A percentile compares a stretch with the other conserved stretches of the same genome.
These are phyloP conservation scores for Penicillium subrubescens DNA, from an alignment of 495 filamentous ascomycete species.

Conservation along the genomic window DNA sequence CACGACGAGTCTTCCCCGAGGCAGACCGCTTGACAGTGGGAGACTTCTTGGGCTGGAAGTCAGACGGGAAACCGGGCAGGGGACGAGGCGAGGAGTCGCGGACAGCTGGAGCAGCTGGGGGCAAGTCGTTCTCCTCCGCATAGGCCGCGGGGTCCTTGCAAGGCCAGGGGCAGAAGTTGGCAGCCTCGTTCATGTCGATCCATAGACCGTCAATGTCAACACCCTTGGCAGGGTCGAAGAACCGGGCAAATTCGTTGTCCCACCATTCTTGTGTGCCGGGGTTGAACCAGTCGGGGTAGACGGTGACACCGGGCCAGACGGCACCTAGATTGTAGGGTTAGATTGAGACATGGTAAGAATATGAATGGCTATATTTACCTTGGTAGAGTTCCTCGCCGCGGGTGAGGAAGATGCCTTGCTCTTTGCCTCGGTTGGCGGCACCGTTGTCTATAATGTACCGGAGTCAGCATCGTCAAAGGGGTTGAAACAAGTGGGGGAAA, in stretches of 20 bases:
- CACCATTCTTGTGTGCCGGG: constrained; percentile 68
- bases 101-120: constrained; percentile 66
- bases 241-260: constrained; percentile 68
- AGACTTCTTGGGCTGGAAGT: constrained; percentile 62
- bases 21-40: constrained; percentile 13
- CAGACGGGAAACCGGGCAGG: constrained; percentile 70
- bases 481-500: neutral
- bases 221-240: constrained; percentile 67
- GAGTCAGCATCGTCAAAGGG: neutral
- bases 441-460: constrained; percentile 59
- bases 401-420: constrained; percentile 66
- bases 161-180: constrained; percentile 73
- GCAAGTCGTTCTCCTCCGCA: constrained; percentile 57
- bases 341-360: neutral
- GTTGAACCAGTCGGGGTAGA: constrained; percentile 85
- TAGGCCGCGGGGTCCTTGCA: constrained; percentile 63
- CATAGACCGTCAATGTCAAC: constrained; percentile 85
- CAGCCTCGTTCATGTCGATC: constrained; percentile 86
- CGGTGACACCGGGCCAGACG: constrained; percentile 83
- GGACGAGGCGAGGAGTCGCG: constrained; percentile 55
- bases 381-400: constrained; percentile 67
- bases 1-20: constrained; percentile 10
- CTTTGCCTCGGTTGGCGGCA: constrained; percentile 63
- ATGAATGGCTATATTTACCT: constrained; percentile 39
- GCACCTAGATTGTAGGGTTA: constrained; percentile 44